Percentiles rank a stretch among this genome's conserved stretches.
Conservation (phyloP, 257 asterid species). For the Jasminum sambac region DNA sequence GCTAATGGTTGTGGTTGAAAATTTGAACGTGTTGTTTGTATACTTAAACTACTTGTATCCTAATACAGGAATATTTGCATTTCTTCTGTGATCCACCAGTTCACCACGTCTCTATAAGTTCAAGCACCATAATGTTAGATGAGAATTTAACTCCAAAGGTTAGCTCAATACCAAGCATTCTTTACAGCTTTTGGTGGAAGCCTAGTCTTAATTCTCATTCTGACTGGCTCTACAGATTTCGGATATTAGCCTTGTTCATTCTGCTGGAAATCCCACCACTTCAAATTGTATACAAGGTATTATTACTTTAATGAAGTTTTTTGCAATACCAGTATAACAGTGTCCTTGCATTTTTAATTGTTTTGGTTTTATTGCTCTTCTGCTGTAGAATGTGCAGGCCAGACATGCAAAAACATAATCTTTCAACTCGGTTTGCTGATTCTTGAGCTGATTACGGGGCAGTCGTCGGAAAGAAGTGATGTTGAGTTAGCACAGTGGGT, state of each 20-base stretch:
- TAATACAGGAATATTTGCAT: conserved; percentile 79
- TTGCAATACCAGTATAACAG: neutral
- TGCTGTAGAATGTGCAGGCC: conserved; percentile 45
- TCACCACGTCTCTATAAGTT: conserved; percentile 61
- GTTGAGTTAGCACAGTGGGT: conserved; percentile 71
- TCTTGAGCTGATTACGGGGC: conserved; percentile 89
- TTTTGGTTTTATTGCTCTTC: conserved; percentile 13
- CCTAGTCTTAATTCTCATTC: neutral
- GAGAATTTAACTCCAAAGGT: conserved; percentile 85
- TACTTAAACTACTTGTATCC: neutral
- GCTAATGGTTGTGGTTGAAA: neutral
- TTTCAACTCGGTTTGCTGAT: conserved; percentile 85
- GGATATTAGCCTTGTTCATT: conserved; percentile 49
- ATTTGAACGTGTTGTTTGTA: neutral
- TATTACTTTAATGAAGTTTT: no score
- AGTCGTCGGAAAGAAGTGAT: conserved; percentile 71
- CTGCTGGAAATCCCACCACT: conserved; percentile 38
- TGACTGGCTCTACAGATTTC: conserved; percentile 54
- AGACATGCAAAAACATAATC: conserved; percentile 51
- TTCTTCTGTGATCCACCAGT: conserved; percentile 92
- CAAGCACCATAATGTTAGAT: conserved; percentile 83
- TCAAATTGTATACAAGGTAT: conserved; percentile 56
- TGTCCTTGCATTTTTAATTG: neutral
- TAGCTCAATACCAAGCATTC: neutral
- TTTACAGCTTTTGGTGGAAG: neutral